Conservation (phyloP, 352 stramenopile species). For the Globisporangium cystogenes region DNA sequence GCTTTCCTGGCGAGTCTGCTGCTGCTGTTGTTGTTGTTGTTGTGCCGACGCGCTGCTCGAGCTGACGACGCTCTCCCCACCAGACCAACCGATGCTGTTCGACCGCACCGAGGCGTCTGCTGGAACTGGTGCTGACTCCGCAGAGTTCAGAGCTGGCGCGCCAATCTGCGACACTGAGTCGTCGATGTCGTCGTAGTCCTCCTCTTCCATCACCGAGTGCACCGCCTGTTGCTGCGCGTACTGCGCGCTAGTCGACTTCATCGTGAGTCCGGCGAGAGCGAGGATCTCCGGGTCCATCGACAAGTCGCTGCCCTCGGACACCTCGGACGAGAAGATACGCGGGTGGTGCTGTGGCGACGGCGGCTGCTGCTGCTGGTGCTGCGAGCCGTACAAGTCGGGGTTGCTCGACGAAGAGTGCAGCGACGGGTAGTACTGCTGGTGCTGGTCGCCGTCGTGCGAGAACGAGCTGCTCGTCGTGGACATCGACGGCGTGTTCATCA, state of each 20-base stretch:
- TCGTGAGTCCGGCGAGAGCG: constrained; percentile 34
- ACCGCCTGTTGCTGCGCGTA: constrained; percentile 7
- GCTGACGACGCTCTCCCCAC: constrained; percentile 1
- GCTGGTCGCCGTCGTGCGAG: constrained; percentile 19
- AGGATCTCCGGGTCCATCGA: constrained; percentile 47
- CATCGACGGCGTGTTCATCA: constrained; percentile 30
- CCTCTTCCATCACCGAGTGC: constrained; percentile 2
- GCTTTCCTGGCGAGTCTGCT: neutral
- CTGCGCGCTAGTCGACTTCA: constrained; percentile 14
- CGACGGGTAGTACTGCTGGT: constrained; percentile 6
- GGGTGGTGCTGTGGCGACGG: constrained; percentile 1
- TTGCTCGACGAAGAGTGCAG: constrained; percentile 20
- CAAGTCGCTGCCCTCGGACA: constrained; percentile 31
- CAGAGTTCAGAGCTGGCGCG: neutral
- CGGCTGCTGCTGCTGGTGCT: constrained; percentile 6
- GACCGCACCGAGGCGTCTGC: neutral
- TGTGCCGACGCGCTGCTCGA: neutral
- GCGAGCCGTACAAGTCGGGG: constrained; percentile 18
- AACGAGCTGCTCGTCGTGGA: constrained; percentile 59
- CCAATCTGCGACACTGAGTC: neutral
- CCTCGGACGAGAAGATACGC: constrained; percentile 39
- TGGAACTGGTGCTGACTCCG: neutral
- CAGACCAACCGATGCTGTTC: constrained; percentile 6
- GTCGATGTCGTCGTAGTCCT: constrained; percentile 12
- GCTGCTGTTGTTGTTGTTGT: neutral